phyloP scores from a whole-genome alignment of 1,284 basidiomycete genomes.

The Megacollybia platyphylla region DNA sequence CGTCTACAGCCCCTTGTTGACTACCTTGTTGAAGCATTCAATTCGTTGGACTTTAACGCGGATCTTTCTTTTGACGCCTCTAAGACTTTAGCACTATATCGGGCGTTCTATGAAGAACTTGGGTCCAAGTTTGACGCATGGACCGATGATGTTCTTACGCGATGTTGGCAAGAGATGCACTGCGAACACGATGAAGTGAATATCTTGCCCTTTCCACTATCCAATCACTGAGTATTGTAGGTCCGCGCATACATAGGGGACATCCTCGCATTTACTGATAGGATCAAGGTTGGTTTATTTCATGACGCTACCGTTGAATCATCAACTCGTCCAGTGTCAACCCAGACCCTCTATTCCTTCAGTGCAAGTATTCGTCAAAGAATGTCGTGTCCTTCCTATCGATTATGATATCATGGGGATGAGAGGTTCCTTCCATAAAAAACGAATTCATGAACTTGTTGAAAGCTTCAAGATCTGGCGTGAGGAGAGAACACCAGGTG shows the following conservation, averaged over 20 bases:
- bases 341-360: slow-evolving; percentile 61
- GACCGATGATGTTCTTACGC: slow-evolving; percentile 53
- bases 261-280: slow-evolving; percentile 60
- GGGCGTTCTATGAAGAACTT: slow-evolving; percentile 58
- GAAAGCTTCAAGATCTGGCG: slow-evolving; percentile 56
- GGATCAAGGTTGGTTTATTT: slow-evolving; percentile 44
- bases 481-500: slow-evolving; percentile 55
- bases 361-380: slow-evolving; percentile 59
- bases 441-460: slow-evolving; percentile 47
- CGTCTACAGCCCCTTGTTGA: slow-evolving; percentile 72
- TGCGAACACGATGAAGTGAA: slow-evolving; percentile 74
- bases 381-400: slow-evolving; percentile 44
- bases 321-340: slow-evolving; percentile 29
- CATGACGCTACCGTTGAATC: not conserved
- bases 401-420: slow-evolving; percentile 70
- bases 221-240: slow-evolving; percentile 17
- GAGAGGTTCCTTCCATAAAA: slow-evolving; percentile 51
- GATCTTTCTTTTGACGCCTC: slow-evolving; percentile 66
- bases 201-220: slow-evolving; percentile 2
- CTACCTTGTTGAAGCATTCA: slow-evolving; percentile 53
- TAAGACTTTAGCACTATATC: slow-evolving; percentile 48
- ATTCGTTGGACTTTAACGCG: slow-evolving; percentile 55
- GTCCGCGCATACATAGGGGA: slow-evolving; percentile 65
- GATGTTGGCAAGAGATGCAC: slow-evolving; percentile 61
- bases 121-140: slow-evolving; percentile 74